Percentiles rank a stretch among this genome's conserved stretches.
Evolutionary conservation across 148 eudicot species (phyloP).

Genomic region (Vaccinium darrowii): DNA sequence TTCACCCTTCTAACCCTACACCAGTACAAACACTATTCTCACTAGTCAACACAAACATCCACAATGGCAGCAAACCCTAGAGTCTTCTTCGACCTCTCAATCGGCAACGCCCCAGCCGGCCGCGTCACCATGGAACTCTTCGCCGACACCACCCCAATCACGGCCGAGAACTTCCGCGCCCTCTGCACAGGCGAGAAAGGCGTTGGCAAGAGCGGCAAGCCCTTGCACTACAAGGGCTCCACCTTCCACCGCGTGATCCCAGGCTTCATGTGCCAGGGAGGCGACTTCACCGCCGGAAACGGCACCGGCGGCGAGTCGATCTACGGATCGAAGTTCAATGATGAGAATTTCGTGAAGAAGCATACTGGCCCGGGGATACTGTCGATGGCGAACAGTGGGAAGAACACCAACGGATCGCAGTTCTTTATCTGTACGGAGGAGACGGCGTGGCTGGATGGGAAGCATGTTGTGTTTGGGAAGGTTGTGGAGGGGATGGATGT

Average conservation of each 20-base stretch:
- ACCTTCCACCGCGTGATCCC: conserved; percentile 63
- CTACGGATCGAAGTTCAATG: conserved; percentile 48
- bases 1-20: background rate
- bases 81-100: conserved; percentile 47
- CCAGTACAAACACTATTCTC: no score
- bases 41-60: background rate
- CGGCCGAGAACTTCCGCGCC: conserved; percentile 51
- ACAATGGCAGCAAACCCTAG: conserved; percentile 32
- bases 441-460: conserved; percentile 75
- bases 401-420: conserved; percentile 74
- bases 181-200: conserved; percentile 59
- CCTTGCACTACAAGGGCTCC: conserved; percentile 55
- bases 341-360: conserved; percentile 54
- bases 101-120: conserved; percentile 48
- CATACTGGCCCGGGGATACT: conserved; percentile 74
- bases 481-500: conserved; percentile 66
- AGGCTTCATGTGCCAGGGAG: conserved; percentile 61
- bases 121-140: conserved; percentile 53
- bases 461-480: conserved; percentile 70
- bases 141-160: conserved; percentile 41
- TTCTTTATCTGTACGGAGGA: conserved; percentile 69
- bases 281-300: conserved; percentile 54
- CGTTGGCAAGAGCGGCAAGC: conserved; percentile 45
- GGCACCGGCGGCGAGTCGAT: conserved; percentile 65
- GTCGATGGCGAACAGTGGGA: conserved; percentile 79